Evolutionary conservation across 441 rosid species (phyloP).

Genomic region (Adansonia gregorii): DNA sequence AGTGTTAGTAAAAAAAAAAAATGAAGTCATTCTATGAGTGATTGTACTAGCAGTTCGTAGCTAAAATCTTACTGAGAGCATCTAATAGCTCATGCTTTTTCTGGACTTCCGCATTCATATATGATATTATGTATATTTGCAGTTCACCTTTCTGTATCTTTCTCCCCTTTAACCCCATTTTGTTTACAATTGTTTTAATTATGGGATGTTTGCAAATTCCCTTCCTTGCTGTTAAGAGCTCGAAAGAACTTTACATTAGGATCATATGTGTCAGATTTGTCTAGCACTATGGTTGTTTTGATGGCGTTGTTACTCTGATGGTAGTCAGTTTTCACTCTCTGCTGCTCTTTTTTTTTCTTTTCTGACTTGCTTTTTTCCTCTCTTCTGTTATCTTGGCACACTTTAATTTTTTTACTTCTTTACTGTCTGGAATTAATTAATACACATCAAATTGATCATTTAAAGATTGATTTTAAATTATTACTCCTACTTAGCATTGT

Average conservation of each 20-base stretch:
- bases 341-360: too few species aligned
- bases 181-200: background rate
- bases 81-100: background rate
- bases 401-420: too few species aligned
- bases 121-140: background rate
- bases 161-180: background rate
- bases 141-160: background rate
- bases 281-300: constrained; percentile 23
- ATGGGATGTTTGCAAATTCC: constrained; percentile 18
- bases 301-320: constrained; percentile 28
- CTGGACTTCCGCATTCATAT: too few species aligned
- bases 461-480: too few species aligned
- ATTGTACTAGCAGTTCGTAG: constrained; percentile 41
- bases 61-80: constrained; percentile 20
- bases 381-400: too few species aligned
- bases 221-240: constrained; percentile 13
- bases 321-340: constrained; percentile 28
- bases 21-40: constrained; percentile 33
- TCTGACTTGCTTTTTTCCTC: too few species aligned
- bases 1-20: too few species aligned
- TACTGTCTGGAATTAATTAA: too few species aligned
- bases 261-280: constrained; percentile 21
- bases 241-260: too few species aligned
- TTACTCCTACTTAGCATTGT: too few species aligned
- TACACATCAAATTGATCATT: too few species aligned